phyloP scores from a whole-genome alignment of 805 yeast genomes.

The Kodamaea fukazawae region DNA sequence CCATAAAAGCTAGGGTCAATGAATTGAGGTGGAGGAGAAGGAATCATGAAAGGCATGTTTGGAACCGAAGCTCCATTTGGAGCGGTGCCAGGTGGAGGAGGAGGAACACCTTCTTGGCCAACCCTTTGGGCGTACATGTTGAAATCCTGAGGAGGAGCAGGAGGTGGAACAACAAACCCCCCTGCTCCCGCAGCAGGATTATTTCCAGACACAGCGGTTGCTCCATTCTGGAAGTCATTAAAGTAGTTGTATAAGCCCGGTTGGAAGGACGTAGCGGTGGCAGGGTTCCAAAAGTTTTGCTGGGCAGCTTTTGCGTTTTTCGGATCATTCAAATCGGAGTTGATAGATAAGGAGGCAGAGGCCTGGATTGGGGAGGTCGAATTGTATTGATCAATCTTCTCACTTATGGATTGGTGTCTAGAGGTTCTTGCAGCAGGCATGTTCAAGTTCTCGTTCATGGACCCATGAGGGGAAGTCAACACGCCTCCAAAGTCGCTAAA shows the following conservation, averaged over 20 bases:
- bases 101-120: not conserved
- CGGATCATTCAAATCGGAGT: slow-evolving; percentile 24
- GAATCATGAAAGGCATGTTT: slow-evolving; percentile 32
- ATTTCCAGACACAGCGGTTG: not conserved
- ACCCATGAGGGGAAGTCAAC: slow-evolving; percentile 35
- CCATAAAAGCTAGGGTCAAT: slow-evolving; percentile 37
- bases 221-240: slow-evolving; percentile 20
- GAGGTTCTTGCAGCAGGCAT: slow-evolving; percentile 34
- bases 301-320: slow-evolving; percentile 11
- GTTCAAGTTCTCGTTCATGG: slow-evolving; percentile 44
- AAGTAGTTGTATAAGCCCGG: slow-evolving; percentile 37
- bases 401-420: slow-evolving; percentile 54
- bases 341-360: slow-evolving; percentile 33
- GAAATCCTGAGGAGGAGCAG: slow-evolving; percentile 23
- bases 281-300: slow-evolving; percentile 63
- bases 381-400: slow-evolving; percentile 60
- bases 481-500: slow-evolving; percentile 16
- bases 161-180: slow-evolving; percentile 14
- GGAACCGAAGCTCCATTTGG: slow-evolving; percentile 1
- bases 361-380: slow-evolving; percentile 44
- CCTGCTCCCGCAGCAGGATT: slow-evolving; percentile 1
- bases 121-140: slow-evolving; percentile 24
- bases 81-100: too few relatives aligned
- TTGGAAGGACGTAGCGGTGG: slow-evolving; percentile 57
- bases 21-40: slow-evolving; percentile 33